Evolutionary conservation across 495 filamentous ascomycete species (phyloP).

Genomic region (Terfezia boudieri): DNA sequence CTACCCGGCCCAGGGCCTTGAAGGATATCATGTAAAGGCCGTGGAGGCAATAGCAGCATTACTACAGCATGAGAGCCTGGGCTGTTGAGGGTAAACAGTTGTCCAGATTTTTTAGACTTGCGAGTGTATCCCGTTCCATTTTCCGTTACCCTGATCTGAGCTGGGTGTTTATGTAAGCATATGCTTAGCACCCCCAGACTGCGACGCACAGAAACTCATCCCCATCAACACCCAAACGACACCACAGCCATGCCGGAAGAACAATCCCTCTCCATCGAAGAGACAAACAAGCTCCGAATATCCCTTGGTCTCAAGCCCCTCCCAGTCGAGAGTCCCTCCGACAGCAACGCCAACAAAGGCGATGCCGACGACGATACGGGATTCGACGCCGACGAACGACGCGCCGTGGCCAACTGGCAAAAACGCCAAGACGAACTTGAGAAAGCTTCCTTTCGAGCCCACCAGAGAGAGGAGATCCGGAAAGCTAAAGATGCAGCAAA

Average conservation of each 20-base stretch:
- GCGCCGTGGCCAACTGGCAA: slow-evolving; percentile 35
- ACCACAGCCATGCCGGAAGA: slow-evolving; percentile 42
- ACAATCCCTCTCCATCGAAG: slow-evolving; percentile 52
- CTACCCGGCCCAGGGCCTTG: too few species aligned
- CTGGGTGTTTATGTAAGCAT: too few species aligned
- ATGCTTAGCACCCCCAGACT: too few species aligned
- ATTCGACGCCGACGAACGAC: slow-evolving; percentile 27
- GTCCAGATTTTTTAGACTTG: too few species aligned
- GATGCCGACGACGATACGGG: slow-evolving; percentile 51
- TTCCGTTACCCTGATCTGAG: too few species aligned
- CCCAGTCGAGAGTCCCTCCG: slow-evolving; percentile 42
- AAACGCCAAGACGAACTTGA: slow-evolving; percentile 36
- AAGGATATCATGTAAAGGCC: too few species aligned
- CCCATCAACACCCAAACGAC: background rate
- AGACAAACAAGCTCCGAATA: slow-evolving; percentile 79
- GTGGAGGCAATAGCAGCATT: too few species aligned
- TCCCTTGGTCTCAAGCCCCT: slow-evolving; percentile 80
- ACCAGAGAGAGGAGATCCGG: slow-evolving; percentile 65
- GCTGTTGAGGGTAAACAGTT: too few species aligned
- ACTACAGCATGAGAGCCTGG: too few species aligned
- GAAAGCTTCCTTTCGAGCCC: slow-evolving; percentile 33
- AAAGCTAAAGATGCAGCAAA: slow-evolving; percentile 68
- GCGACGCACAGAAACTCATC: too few species aligned
- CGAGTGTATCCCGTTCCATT: too few species aligned
- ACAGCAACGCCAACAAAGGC: slow-evolving; percentile 38